These are phyloP conservation scores for Colletotrichum cuscutae DNA, from an alignment of 2,329 filamentous ascomycete species.

Conservation along the genomic window DNA sequence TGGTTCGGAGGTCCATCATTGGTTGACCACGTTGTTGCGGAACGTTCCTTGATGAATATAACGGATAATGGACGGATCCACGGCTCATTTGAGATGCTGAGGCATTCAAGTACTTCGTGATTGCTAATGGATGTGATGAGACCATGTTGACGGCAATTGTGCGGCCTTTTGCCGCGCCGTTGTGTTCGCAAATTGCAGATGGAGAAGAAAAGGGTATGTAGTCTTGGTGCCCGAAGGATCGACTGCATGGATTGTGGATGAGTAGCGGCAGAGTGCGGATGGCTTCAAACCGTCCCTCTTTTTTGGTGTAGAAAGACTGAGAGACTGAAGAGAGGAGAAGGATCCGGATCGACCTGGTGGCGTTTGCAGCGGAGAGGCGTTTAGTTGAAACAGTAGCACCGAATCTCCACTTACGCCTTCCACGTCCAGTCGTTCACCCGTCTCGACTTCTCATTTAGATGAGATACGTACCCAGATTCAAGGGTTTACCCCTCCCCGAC, in stretches of 20 bases:
- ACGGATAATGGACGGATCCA: not conserved
- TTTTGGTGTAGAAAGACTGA: not conserved
- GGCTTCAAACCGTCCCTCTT: not conserved
- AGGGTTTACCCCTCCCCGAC: not conserved
- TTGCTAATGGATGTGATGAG: not conserved
- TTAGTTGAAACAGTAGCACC: constrained; percentile 34
- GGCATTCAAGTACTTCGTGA: not conserved
- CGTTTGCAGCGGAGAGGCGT: constrained; percentile 27
- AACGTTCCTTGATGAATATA: not conserved
- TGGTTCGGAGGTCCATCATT: not conserved
- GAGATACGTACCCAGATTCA: not conserved
- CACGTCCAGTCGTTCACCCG: not conserved
- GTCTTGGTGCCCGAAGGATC: constrained; percentile 17
- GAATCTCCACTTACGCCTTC: constrained; percentile 9
- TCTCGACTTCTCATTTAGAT: constrained; percentile 21
- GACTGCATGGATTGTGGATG: constrained; percentile 30
- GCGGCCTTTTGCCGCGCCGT: not conserved
- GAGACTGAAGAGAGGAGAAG: constrained; percentile 10
- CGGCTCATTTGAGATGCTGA: not conserved
- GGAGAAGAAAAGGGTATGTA: not conserved
- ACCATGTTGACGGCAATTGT: not conserved
- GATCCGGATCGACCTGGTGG: constrained; percentile 28
- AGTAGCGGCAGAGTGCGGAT: constrained; percentile 8
- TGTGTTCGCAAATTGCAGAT: not conserved
- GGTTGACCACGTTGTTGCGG: not conserved